Base-by-base conservation (phyloP, 23 red algal species). In the Chondrus crispus region DNA sequence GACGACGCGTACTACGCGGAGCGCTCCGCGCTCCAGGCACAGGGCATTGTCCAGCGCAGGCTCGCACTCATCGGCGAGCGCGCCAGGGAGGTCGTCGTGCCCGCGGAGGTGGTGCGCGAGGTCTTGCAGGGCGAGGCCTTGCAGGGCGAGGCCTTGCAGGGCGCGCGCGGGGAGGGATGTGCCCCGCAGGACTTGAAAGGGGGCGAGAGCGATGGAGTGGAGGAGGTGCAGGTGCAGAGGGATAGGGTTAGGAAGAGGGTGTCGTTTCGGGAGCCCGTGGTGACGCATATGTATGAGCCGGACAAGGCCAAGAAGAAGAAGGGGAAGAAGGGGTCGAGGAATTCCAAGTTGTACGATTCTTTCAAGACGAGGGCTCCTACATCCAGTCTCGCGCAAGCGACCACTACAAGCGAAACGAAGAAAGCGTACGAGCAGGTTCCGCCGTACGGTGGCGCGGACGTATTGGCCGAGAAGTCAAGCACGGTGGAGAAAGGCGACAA, bases 1-100 rank as follows among this genome's bases (percentile, higher is more conserved):
- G 49, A 89, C 24, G 85, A 66, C 9, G 63, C 85, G n/a, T 89
- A 78, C 49, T 89, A 71, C 32, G 85, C 85, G 2, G 85, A 89
- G 37, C 85, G 85, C 29, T 89, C 85, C 22, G 85, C 85, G 5
- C 77, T 50, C 30, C 85, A 89, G 49, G 85, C 85, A n/a, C 70
- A 62, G 16, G 72, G 69, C 18, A 89, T 89, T 28, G 85, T 89
- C 19, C 69, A 66, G 24, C 66, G 70, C 7, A 5, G 85, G 33
- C 40, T 89, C 9, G 85, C 60, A 7, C 26, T 32, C 18, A 8
- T 66, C 18, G 60, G 35, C 60, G 26, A 66, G 26, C 26, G 60
- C 9, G 35, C 35, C 60, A 13, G 26, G 26, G 35, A 66, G 26
- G 26, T 66, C 60, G 7, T 32, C 7, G 26, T 66, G 24, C n/a